Percentiles rank a stretch among this genome's conserved stretches.
Conservation (phyloP, 139 green algal genomes). For the Coelastrella sp. region DNA sequence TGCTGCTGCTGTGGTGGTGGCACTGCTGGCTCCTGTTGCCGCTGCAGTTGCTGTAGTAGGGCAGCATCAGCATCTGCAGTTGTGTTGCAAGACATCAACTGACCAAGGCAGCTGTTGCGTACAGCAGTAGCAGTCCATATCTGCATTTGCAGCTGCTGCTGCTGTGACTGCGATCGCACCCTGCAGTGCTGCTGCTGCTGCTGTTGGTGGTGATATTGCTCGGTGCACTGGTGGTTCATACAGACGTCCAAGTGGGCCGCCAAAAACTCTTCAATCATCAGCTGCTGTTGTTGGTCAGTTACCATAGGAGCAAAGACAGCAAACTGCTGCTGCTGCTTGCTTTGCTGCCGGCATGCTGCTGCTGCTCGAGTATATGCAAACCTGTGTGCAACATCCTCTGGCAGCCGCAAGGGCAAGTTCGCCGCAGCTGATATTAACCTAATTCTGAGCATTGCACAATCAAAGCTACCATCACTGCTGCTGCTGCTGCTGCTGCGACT, state of each 20-base stretch:
- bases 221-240: background rate
- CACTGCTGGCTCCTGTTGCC: too few species aligned
- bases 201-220: background rate
- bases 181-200: background rate
- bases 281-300: too few species aligned
- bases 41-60: too few species aligned
- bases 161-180: background rate
- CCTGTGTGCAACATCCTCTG: background rate
- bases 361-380: background rate
- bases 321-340: constrained; percentile 1
- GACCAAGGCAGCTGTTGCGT: too few species aligned
- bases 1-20: too few species aligned
- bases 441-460: background rate
- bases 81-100: too few species aligned
- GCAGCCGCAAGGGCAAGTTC: background rate
- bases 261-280: too few species aligned
- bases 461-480: background rate
- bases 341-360: background rate
- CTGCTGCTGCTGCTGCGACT: background rate
- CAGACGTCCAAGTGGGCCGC: too few species aligned
- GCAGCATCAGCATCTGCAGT: too few species aligned
- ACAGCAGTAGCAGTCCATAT: too few species aligned
- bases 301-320: too few species aligned
- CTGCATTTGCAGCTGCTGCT: constrained; percentile 4
- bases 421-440: background rate